Evolutionary conservation across 345 rosid genomes (phyloP).

Genomic region (Dipteronia sinensis): DNA sequence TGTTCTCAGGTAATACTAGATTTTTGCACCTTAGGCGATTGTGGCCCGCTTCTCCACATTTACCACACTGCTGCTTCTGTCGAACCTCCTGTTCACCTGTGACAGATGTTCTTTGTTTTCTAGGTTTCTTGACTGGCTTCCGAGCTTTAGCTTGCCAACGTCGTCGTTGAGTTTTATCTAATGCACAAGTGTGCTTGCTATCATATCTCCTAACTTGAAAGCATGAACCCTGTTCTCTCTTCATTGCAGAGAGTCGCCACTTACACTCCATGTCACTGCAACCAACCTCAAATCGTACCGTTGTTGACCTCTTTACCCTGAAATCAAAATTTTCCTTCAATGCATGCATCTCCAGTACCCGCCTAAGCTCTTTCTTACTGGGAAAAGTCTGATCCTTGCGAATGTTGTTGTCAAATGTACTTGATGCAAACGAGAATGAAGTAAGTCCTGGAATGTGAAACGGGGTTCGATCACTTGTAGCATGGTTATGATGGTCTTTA

Average conservation of each 20-base stretch:
- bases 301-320: background rate
- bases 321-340: constrained; percentile 3
- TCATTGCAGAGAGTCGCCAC: background rate
- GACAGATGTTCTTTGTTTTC: background rate
- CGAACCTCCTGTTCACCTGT: background rate
- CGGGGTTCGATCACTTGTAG: background rate
- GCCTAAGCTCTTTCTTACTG: background rate
- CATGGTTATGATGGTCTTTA: background rate
- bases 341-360: background rate
- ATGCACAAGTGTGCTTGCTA: background rate
- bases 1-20: constrained; percentile 1
- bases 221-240: background rate
- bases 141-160: constrained; percentile 4
- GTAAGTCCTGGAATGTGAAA: background rate
- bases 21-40: background rate
- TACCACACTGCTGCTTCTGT: background rate
- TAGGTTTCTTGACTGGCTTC: background rate
- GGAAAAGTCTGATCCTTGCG: background rate
- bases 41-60: background rate
- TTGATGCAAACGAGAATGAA: background rate
- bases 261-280: background rate
- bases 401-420: background rate
- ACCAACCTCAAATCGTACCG: background rate
- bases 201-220: background rate
- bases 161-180: background rate